Conservation (phyloP, 306 rosid species). For the Cicer cuneatum region DNA sequence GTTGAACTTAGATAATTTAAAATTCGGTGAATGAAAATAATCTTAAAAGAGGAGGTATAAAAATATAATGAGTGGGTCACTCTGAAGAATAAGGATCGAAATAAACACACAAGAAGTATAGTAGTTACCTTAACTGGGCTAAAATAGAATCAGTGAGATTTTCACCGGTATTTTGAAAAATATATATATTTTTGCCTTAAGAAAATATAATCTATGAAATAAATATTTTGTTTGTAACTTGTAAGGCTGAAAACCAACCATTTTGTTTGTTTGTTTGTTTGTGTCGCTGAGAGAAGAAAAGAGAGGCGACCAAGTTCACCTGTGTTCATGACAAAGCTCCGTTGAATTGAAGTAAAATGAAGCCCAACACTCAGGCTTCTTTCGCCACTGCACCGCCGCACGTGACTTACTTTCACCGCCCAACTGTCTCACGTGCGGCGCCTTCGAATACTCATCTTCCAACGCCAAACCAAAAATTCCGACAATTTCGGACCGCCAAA, state of each 20-base stretch:
- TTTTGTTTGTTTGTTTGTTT: background rate
- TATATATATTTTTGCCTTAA: no score
- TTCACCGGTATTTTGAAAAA: no score
- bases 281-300: background rate
- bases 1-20: no score
- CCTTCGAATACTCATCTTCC: conserved; percentile 32
- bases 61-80: no score
- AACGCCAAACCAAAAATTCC: conserved; percentile 28
- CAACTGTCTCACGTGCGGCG: conserved; percentile 38
- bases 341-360: conserved; percentile 48
- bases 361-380: conserved; percentile 57
- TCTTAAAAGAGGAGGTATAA: no score
- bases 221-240: no score
- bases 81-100: no score
- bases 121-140: no score
- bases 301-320: background rate
- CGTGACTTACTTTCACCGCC: conserved; percentile 39
- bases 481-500: conserved; percentile 39
- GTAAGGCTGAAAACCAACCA: conserved; percentile 38
- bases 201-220: no score
- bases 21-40: no score
- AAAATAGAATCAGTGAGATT: no score
- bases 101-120: no score
- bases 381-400: conserved; percentile 48
- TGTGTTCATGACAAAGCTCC: conserved; percentile 15